Conservation (phyloP, 1,284 basidiomycete species). For the Lentinula novae-zelandiae region DNA sequence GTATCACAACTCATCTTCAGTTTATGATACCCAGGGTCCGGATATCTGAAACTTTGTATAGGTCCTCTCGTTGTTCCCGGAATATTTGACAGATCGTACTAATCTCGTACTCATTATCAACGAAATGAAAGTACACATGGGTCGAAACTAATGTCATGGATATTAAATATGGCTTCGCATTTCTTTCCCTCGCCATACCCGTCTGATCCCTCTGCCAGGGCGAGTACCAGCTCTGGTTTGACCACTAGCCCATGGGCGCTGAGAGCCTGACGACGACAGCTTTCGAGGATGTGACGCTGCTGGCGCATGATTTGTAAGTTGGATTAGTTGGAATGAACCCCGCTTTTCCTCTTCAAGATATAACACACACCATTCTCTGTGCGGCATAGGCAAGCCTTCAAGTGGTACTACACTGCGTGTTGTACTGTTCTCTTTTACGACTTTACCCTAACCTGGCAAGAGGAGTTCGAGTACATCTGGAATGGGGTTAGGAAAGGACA, state of each 20-base stretch:
- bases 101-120: background rate
- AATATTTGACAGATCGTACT: background rate
- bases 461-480: constrained; percentile 24
- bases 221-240: background rate
- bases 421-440: constrained; percentile 24
- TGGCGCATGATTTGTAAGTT: background rate
- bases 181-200: background rate
- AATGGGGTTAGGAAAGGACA: constrained; percentile 16
- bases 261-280: background rate
- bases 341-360: background rate
- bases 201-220: background rate
- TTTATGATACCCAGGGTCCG: background rate
- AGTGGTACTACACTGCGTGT: constrained; percentile 23
- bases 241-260: background rate
- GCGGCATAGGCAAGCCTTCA: background rate
- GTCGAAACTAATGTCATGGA: background rate
- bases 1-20: background rate
- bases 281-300: background rate
- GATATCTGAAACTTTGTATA: background rate
- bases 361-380: background rate
- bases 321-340: no score
- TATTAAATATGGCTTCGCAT: background rate
- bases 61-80: background rate
- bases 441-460: constrained; percentile 21
- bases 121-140: background rate